Conservation (phyloP, 2,329 filamentous ascomycete genomes). For the Basipetospora chlamydospora region DNA sequence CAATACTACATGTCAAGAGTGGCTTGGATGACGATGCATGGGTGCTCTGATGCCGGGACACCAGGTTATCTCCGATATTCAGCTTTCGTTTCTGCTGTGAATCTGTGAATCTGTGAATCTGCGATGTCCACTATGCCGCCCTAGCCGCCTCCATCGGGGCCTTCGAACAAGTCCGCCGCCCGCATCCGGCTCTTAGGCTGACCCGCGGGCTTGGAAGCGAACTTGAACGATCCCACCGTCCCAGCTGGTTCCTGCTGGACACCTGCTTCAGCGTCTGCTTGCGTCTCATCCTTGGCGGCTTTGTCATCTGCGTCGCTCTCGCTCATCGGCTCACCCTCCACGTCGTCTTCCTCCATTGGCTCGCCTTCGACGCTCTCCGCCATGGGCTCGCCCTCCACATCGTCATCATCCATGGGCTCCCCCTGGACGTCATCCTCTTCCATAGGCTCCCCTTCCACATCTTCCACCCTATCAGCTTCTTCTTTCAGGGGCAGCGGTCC, state of each 20-base stretch:
- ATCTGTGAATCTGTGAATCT: no score
- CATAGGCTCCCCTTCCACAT: constrained; percentile 32
- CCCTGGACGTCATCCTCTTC: constrained; percentile 28
- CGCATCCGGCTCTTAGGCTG: constrained; percentile 48
- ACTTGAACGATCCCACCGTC: constrained; percentile 9
- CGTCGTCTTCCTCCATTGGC: constrained; percentile 26
- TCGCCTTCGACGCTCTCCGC: constrained; percentile 29
- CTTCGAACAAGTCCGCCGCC: constrained; percentile 67
- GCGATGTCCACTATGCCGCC: no score
- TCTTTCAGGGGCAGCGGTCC: constrained; percentile 1
- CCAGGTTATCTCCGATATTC: no score
- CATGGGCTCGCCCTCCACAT: constrained; percentile 31
- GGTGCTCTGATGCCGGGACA: no score
- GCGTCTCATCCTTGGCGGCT: background rate
- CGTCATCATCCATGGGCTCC: constrained; percentile 29
- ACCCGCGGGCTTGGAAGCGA: constrained; percentile 12
- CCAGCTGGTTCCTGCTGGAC: background rate
- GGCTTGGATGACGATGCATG: no score
- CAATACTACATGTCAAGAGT: no score
- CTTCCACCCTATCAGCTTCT: constrained; percentile 30
- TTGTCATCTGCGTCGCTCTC: constrained; percentile 36
- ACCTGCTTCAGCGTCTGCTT: background rate
- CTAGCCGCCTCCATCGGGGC: constrained; percentile 1
- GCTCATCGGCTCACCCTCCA: constrained; percentile 18
- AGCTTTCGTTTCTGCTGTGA: no score